Evolutionary conservation across 2,329 filamentous ascomycete species (phyloP), one percentile per base, ranked within the genome.

Genomic region (Sarocladium strictum): DNA sequence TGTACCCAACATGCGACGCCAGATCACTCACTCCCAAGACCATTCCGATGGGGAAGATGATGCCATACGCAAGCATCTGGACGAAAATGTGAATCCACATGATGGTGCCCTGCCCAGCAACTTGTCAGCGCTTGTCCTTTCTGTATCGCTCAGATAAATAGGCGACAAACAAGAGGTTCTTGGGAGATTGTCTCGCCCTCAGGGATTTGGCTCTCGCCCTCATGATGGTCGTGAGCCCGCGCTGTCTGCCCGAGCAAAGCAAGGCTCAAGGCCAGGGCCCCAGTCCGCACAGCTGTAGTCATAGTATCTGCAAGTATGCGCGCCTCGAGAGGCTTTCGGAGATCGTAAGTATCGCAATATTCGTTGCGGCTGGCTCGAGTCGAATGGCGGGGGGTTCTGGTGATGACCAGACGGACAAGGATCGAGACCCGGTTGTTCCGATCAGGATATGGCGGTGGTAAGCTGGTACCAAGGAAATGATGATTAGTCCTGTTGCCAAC

Each of bases 21-120:
- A 38, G 3, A 21, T 23, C 49, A 74, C 86, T 64, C 82, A 94
- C 89, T 56, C 93, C 93, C 17, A 97, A 76, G 40, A 97, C 91
- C 93, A 99, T 97, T 63, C 94, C 94, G 15, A 90, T 79, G 11
- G 94, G 94, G 65, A 96, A 97, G 56, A 97, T 82, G 62, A 99
- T 78, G 58, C 94, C 94, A 76, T 95, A 97, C 56, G 91, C 84
- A 56, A 94, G 66, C 68, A 85, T 87, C 78, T 96, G 92, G 45
- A 96, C 71, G 57, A 96, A 79, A 65, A 99, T 97, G 72, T 99
- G 94, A 62, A 87, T 79, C 94, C 94, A 99, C 82, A 99, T 72
- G 64, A 85, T 90, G 40, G 85, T 80, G 69, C 97, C 94, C 81
- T 85, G 60, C 60, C 45, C 23, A 27, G 23, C 17, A 10, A 40